Base-by-base conservation (phyloP, 2,329 filamentous ascomycete species). In the Phyllosticta citriasiana region DNA sequence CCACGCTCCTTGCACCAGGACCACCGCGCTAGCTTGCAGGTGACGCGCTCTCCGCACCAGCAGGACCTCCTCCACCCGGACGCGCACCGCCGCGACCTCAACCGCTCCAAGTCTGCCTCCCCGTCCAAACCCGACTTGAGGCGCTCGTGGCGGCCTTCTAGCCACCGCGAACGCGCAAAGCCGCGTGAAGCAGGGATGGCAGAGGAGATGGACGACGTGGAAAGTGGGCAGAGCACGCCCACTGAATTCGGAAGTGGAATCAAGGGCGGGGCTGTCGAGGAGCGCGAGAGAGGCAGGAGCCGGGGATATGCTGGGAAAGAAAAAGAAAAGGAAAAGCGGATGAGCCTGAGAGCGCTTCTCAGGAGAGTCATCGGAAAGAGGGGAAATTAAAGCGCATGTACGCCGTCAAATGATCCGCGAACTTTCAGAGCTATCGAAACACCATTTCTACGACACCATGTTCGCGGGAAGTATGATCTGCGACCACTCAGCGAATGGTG, bases 171-270 rank as follows among this genome's bases (percentile, higher is more conserved):
- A 72, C 8, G 59, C 62, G 1, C 71, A 72, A 57, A 71, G 65
- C 14, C 69, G 71, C 53, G 71, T 73, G 63, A 71, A 3, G 22
- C 10, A 16, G 73, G 55, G 6, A 26, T 30, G 9, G 60, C 59
- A 10, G 52, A 64, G 0, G 64, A 68, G 57, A 24, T 60, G 12
- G 64, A 70, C 27, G 56, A 66, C 2, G 63, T 63, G 14, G 72
- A 72, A 53, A 70, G 30, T 73, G 70, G 2, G 68, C 70, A 0
- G 72, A 69, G 63, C 67, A 71, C 33, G 71, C 71, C 3, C 63
- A 72, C 16, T 4, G 30, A 57, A 68, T 67, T 0, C 73, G 71
- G n/a, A 66, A 69, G 6, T 70, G 71, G 4, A 73, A 55, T 73
- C 70, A 1, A 71, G 70, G 2, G 22, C 51, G 26, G 25, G 14